phyloP scores from a whole-genome alignment of 441 rosid genomes.

The Aquilaria agallochum region DNA sequence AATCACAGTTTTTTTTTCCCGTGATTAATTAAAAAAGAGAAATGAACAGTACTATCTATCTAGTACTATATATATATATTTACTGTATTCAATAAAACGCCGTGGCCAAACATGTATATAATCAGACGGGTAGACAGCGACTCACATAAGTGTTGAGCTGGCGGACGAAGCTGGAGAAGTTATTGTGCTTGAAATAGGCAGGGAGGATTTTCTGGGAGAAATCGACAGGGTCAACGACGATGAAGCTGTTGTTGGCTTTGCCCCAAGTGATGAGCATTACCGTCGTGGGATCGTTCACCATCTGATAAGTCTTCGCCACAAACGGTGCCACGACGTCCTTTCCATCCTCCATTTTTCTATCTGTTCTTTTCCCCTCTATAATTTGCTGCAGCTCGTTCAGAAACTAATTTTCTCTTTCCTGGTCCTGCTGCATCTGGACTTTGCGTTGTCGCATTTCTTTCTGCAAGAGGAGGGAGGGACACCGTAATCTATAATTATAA shows the following conservation, averaged over 20 bases:
- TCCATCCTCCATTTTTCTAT: conserved; percentile 20
- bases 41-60: background rate
- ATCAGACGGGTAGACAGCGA: background rate
- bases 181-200: conserved; percentile 79
- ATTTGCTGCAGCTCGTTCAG: background rate
- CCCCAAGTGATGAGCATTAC: conserved; percentile 67
- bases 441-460: no score
- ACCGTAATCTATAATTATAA: background rate
- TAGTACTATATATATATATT: no score
- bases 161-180: conserved; percentile 86
- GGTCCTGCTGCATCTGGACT: background rate
- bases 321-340: conserved; percentile 63
- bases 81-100: no score
- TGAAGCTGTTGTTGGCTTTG: conserved; percentile 63
- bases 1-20: background rate
- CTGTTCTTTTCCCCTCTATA: background rate
- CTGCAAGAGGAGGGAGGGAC: background rate
- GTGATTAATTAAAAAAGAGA: no score
- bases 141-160: conserved; percentile 81
- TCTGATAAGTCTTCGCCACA: conserved; percentile 71
- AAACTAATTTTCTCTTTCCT: background rate
- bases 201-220: conserved; percentile 71
- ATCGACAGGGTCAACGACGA: conserved; percentile 68
- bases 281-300: conserved; percentile 73
- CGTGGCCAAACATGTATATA: background rate